A percentile compares a stretch with the other conserved stretches of the same genome.
phyloP scores from a whole-genome alignment of 2,329 filamentous ascomycete genomes.

The Aotearoamyces nothofagi region DNA sequence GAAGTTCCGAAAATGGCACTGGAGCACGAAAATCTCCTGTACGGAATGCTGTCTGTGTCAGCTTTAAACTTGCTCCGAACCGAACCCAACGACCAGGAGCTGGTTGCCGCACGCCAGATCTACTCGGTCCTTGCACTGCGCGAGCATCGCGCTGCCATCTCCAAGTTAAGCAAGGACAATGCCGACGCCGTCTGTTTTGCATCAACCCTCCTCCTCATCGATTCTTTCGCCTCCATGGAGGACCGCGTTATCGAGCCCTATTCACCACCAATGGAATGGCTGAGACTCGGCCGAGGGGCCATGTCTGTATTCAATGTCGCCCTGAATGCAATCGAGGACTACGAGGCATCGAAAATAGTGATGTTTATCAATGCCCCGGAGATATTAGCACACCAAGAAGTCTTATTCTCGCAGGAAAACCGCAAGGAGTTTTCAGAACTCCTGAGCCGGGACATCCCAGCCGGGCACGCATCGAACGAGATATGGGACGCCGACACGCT shows the following conservation, averaged over 20 bases:
- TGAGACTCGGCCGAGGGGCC: constrained; percentile 6
- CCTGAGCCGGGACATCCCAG: constrained; percentile 4
- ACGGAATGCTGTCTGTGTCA: constrained; percentile 9
- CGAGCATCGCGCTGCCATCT: constrained; percentile 8
- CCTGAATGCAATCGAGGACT: constrained; percentile 6
- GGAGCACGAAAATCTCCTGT: constrained; percentile 8
- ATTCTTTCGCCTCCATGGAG: constrained; percentile 9
- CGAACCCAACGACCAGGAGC: constrained; percentile 5
- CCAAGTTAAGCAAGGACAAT: constrained; percentile 5
- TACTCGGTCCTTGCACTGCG: constrained; percentile 9
- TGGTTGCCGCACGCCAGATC: constrained; percentile 5
- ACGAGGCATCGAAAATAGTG: constrained; percentile 5
- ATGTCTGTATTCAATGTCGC: constrained; percentile 6
- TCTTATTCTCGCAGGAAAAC: constrained; percentile 6
- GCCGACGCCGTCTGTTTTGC: constrained; percentile 10
- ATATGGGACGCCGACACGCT: constrained; percentile 8
- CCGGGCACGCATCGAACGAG: too few relatives aligned
- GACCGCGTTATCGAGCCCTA: constrained; percentile 7
- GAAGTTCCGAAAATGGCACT: constrained; percentile 8
- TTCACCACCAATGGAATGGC: constrained; percentile 8
- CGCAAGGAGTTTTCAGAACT: constrained; percentile 6
- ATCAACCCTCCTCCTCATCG: constrained; percentile 6
- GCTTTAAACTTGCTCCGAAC: constrained; percentile 9
- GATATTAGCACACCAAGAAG: constrained; percentile 2
- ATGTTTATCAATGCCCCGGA: constrained; percentile 4